Conservation (phyloP, 2,329 filamentous ascomycete genomes). For the Pestalotiopsis sp. region DNA sequence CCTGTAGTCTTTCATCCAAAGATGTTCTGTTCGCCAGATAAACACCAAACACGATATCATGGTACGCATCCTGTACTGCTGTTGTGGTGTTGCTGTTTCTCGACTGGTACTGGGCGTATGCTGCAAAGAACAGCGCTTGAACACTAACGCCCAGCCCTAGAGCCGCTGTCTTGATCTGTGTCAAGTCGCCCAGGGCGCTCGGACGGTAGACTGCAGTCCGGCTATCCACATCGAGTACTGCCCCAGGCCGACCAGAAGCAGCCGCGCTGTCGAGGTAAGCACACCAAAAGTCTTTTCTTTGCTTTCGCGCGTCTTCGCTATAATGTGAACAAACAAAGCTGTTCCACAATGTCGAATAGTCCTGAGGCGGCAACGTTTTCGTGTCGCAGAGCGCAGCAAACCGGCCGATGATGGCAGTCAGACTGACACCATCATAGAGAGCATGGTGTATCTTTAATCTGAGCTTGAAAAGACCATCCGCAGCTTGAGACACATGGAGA, state of each 20-base stretch:
- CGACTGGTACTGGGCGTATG: constrained; percentile 56
- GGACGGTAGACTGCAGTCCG: constrained; percentile 21
- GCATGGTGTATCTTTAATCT: constrained; percentile 78
- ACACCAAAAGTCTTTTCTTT: constrained; percentile 45
- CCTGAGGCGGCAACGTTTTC: background rate
- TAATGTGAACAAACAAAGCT: constrained; percentile 25
- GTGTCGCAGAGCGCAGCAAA: constrained; percentile 31
- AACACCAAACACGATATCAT: constrained; percentile 69
- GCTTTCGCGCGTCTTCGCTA: constrained; percentile 13
- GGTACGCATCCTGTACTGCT: constrained; percentile 1
- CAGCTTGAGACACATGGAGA: constrained; percentile 22
- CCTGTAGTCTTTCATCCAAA: constrained; percentile 49
- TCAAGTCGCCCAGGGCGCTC: constrained; percentile 18
- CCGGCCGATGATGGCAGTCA: constrained; percentile 62
- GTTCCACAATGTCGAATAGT: constrained; percentile 26
- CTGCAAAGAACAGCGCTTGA: constrained; percentile 77
- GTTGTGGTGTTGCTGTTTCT: background rate
- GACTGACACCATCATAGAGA: constrained; percentile 83
- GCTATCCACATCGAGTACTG: background rate
- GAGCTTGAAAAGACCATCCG: constrained; percentile 32
- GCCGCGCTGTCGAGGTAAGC: constrained; percentile 41
- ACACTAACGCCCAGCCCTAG: constrained; percentile 60
- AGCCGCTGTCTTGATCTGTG: constrained; percentile 22
- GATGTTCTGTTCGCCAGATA: constrained; percentile 80
- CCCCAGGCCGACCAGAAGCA: background rate